phyloP scores from a whole-genome alignment of 805 yeast genomes.

The Wickerhamiella dianesei region DNA sequence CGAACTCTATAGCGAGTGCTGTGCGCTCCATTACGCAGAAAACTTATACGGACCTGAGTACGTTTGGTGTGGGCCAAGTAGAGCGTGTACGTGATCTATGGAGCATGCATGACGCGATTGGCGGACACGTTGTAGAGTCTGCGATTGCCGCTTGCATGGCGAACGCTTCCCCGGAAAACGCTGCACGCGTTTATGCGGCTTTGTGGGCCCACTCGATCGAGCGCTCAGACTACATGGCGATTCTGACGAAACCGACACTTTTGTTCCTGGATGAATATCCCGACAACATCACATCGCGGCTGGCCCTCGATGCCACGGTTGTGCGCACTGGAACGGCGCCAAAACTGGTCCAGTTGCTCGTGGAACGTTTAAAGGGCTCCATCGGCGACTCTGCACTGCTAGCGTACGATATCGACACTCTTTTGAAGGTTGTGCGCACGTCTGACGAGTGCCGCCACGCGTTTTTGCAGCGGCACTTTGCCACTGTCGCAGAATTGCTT shows the following conservation, averaged over 20 bases:
- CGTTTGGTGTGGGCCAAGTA: conserved; percentile 46
- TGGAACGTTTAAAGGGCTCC: conserved; percentile 23
- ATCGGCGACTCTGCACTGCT: conserved; percentile 52
- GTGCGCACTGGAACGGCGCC: conserved; percentile 38
- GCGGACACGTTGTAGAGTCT: conserved; percentile 53
- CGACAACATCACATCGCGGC: background rate
- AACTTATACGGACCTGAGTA: conserved; percentile 15
- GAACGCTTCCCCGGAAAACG: conserved; percentile 26
- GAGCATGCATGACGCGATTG: conserved; percentile 39
- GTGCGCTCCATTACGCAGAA: conserved; percentile 1
- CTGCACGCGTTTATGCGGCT: conserved; percentile 44
- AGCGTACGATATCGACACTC: conserved; percentile 43
- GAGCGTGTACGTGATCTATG: conserved; percentile 58
- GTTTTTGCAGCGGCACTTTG: conserved; percentile 2
- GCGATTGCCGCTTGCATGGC: conserved; percentile 47
- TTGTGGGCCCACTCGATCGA: conserved; percentile 69
- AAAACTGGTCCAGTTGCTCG: conserved; percentile 45
- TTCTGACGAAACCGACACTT: conserved; percentile 51
- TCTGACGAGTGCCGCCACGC: conserved; percentile 4
- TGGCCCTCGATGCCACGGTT: conserved; percentile 8
- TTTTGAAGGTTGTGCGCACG: conserved; percentile 32
- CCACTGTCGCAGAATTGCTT: conserved; percentile 2
- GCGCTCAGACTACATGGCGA: conserved; percentile 27
- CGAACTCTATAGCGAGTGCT: background rate
- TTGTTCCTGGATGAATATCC: conserved; percentile 46